Percentiles rank a stretch among this genome's conserved stretches.
Evolutionary conservation across 2,329 filamentous ascomycete species (phyloP).

Genomic region (Tolypocladium pustulatum): DNA sequence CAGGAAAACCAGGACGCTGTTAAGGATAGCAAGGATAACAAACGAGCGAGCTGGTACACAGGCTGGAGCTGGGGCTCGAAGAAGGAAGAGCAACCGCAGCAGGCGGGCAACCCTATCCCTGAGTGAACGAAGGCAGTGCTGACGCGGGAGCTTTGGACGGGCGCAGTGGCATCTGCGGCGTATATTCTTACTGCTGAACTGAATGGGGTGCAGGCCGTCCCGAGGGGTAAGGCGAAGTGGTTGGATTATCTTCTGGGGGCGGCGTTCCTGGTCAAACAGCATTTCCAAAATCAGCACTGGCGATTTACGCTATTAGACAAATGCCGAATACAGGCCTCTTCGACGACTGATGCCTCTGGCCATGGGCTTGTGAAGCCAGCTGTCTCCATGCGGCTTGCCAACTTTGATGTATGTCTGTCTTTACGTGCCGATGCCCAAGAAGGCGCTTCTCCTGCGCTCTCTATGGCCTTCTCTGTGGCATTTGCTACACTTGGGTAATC

Average conservation of each 20-base stretch:
- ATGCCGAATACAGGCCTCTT: background rate
- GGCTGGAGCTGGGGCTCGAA: conserved; percentile 42
- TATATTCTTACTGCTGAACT: background rate
- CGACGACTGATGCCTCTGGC: background rate
- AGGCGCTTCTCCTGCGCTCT: background rate
- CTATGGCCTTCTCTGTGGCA: no score
- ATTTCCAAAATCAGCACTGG: background rate
- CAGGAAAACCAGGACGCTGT: conserved; percentile 57
- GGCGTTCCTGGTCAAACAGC: background rate
- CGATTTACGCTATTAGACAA: conserved; percentile 3
- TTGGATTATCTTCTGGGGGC: background rate
- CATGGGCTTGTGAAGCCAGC: background rate
- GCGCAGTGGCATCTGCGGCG: background rate
- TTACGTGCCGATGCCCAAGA: background rate
- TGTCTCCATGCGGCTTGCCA: background rate
- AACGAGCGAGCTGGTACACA: conserved; percentile 53
- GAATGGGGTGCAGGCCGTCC: background rate
- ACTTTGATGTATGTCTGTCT: background rate
- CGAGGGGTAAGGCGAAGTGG: background rate
- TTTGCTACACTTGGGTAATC: no score
- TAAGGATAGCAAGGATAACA: conserved; percentile 41
- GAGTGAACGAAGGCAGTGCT: conserved; percentile 14
- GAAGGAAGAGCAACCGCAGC: conserved; percentile 34
- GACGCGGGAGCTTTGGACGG: background rate
- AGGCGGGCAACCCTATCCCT: conserved; percentile 20